Evolutionary conservation across 108 stramenopile species (phyloP), one percentile per base, ranked within the genome.

Genomic region (Mayamaea pseudoterrestris): DNA sequence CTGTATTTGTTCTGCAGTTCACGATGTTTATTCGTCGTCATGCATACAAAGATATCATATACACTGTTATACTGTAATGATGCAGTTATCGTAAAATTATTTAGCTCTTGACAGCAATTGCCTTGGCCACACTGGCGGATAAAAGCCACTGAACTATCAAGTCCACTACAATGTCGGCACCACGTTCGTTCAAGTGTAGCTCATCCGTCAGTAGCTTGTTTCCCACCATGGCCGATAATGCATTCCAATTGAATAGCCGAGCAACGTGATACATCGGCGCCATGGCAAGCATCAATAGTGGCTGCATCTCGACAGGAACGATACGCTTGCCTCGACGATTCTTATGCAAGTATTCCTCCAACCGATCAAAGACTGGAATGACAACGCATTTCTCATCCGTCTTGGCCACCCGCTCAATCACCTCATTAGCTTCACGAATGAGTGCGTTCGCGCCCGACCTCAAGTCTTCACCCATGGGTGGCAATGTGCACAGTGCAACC

Each of bases 401-500:
- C 17, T 41, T 30, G 26, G 29, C 53, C 8, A 39, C 27, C 9
- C 37, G 21, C 30, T 54, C 41, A 54, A 54, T 42, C 27, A 54
- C 29, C 16, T 37, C 25, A 14, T 54, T 54, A 28, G 41, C 53
- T 39, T 54, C 21, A 13, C 55, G 30, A 32, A 57, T 27, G 12
- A 35, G 14, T 17, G 44, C 24, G 27, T 53, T 58, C n/a, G 32
- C 16, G 0, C 30, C n/a, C 2, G 44, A 14, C 5, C 18, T 28
- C 14, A 65, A 23, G 32, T 65, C 39, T 59, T 65, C 63, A 9
- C 63, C 63, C 27, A 65, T 29, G n/a, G 63, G 63, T 23, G 63
- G 63, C 22, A 65, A 40, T 14, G 63, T 65, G 23, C 63, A 65
- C 35, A 65, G 34, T 9, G 30, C 63, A 39, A 65, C 36, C 28